phyloP scores from a whole-genome alignment of 2,329 filamentous ascomycete genomes.

The Teratosphaeria gauchensis region DNA sequence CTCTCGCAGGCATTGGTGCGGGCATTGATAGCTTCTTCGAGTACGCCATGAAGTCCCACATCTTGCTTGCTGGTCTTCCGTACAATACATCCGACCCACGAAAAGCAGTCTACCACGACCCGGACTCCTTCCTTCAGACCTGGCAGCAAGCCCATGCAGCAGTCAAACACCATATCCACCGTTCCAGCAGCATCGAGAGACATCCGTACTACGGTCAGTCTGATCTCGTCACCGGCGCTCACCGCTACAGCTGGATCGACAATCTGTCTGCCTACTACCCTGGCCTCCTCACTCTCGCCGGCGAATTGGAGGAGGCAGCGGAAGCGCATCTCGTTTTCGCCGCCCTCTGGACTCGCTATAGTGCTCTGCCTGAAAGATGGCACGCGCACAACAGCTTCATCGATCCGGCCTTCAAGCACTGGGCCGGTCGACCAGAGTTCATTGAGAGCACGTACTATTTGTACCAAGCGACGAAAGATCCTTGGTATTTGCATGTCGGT shows the following conservation, averaged over 20 bases:
- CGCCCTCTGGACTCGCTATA: constrained; percentile 88
- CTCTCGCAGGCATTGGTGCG: constrained; percentile 88
- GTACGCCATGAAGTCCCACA: constrained; percentile 89
- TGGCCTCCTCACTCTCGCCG: constrained; percentile 73
- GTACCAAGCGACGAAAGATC: constrained; percentile 86
- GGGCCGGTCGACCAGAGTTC: constrained; percentile 91
- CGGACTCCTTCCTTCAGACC: constrained; percentile 67
- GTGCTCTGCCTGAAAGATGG: constrained; percentile 91
- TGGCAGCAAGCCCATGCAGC: constrained; percentile 82
- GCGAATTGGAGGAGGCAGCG: constrained; percentile 82
- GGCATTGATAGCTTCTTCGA: constrained; percentile 98
- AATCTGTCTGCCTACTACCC: constrained; percentile 93
- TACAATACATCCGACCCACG: constrained; percentile 43
- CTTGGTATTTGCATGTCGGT: constrained; percentile 91
- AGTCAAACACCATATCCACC: constrained; percentile 86
- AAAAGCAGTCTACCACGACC: constrained; percentile 34
- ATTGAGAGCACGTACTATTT: constrained; percentile 94
- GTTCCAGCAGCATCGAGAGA: constrained; percentile 54
- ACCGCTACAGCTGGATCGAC: constrained; percentile 89
- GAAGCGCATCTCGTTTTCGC: constrained; percentile 85
- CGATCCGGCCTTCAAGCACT: constrained; percentile 83
- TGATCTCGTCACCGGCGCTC: constrained; percentile 77
- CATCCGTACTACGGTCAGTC: constrained; percentile 91
- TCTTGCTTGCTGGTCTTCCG: constrained; percentile 67
- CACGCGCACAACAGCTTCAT: constrained; percentile 58